Evolutionary conservation across 345 rosid genomes (phyloP), one percentile per base, ranked within the genome.

Genomic region (Raphanus raphanistrum): DNA sequence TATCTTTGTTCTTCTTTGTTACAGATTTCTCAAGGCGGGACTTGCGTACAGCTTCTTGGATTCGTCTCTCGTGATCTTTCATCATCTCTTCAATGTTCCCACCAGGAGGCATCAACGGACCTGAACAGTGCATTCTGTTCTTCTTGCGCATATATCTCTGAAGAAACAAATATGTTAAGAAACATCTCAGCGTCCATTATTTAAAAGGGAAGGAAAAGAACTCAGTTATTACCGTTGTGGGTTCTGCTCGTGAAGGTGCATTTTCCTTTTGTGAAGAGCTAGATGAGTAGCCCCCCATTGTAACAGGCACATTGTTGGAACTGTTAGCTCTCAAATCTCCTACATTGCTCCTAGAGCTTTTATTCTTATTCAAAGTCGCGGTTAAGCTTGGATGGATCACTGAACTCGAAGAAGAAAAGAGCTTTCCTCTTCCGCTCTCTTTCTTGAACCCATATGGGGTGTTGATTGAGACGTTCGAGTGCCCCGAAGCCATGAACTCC

Each of bases 41-140:
- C 76, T 88, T 90, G 1, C 96, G 94, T 25, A 95, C 93, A 45
- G 94, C 98, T 57, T 90, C 90, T 79, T 92, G 99, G 80, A 95
- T 91, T 65, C 85, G 96, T 78, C 92, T 88, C 81, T 92, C 99
- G 15, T 95, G 99, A 68, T 92, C 98, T 82, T 83, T 91, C 17
- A 95, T 89, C 77, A 91, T 77, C 13, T 90, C 99, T 6, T 95
- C 97, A 8, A 91, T 88, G 85, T 88, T 92, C 50, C 93, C 94
- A 21, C 96, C 98, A 1, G 90, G 89, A 78, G 98, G 91, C 84
- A 92, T 84, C 88, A 95, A 75, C 6, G 99, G 99, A 76, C 99
- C 99, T 2, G 98, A 92, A 82, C 52, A 92, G 57, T 92, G 90
- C 66, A 90, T 87, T 82, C 89, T 90, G 82, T 77, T 92, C 82